phyloP scores from a whole-genome alignment of 2,329 filamentous ascomycete genomes.

The Akanthomyces lecanii region DNA sequence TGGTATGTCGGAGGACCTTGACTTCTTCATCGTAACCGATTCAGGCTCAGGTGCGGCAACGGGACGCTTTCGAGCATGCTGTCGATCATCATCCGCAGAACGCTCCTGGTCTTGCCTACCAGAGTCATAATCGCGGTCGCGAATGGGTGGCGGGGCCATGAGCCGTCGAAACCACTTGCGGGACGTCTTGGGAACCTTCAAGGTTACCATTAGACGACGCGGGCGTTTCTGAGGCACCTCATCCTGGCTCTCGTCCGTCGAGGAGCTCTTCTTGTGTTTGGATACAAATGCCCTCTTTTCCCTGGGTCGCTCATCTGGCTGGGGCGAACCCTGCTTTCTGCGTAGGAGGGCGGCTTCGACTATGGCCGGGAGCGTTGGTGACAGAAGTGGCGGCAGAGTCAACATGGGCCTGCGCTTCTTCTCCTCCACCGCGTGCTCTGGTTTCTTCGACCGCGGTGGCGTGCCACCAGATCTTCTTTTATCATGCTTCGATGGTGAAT shows the following conservation, averaged over 20 bases:
- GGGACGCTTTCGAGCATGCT: slow-evolving; percentile 48
- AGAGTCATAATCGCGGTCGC: slow-evolving; percentile 19
- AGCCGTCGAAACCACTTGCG: slow-evolving; percentile 44
- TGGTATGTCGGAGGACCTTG: slow-evolving; percentile 39
- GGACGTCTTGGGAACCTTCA: slow-evolving; percentile 47
- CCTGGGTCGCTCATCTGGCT: slow-evolving; percentile 7
- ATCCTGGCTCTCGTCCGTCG: slow-evolving; percentile 29
- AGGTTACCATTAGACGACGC: slow-evolving; percentile 37
- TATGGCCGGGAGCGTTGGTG: slow-evolving; percentile 50
- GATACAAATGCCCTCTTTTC: slow-evolving; percentile 19
- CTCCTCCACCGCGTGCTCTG: slow-evolving; percentile 23
- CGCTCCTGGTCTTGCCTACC: slow-evolving; percentile 21
- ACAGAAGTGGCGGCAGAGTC: slow-evolving; percentile 48
- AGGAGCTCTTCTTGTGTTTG: slow-evolving; percentile 25
- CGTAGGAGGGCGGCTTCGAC: slow-evolving; percentile 45
- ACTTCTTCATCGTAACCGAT: slow-evolving; percentile 37
- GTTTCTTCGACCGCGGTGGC: slow-evolving; percentile 22
- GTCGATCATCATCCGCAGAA: slow-evolving; percentile 5
- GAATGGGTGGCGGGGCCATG: slow-evolving; percentile 36
- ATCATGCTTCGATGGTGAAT: slow-evolving; percentile 24
- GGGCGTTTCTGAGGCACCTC: slow-evolving; percentile 27
- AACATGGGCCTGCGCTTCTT: slow-evolving; percentile 37
- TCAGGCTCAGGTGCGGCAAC: slow-evolving; percentile 36
- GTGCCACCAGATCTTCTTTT: slow-evolving; percentile 25
- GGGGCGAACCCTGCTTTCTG: slow-evolving; percentile 13